These are phyloP conservation scores for Zymoseptoria crescenta DNA, from an alignment of 2,329 filamentous ascomycete genomes.

Conservation along the genomic window DNA sequence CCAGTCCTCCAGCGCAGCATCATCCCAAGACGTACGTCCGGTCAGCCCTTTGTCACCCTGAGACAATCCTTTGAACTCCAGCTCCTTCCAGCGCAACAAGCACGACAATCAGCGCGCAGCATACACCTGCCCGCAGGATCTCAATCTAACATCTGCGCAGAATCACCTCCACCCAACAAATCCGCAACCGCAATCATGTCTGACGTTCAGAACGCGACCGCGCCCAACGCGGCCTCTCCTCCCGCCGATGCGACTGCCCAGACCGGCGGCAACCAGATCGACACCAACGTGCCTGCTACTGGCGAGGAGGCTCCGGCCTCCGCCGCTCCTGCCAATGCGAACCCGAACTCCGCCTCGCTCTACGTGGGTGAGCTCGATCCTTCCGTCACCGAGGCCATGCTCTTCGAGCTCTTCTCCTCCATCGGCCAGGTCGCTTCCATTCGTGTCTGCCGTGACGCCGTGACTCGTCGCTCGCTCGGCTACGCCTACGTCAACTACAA, in stretches of 20 bases:
- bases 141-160: constrained; percentile 7
- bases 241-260: constrained; percentile 57
- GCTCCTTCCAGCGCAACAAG: constrained; percentile 4
- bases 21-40: constrained; percentile 8
- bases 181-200: constrained; percentile 26
- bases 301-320: constrained; percentile 63
- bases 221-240: constrained; percentile 58
- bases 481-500: constrained; percentile 99
- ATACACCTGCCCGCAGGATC: constrained; percentile 1
- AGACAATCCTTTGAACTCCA: constrained; percentile 3
- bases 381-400: constrained; percentile 98
- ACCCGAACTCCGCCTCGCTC: constrained; percentile 92
- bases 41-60: constrained; percentile 3
- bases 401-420: constrained; percentile 99
- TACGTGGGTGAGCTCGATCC: constrained; percentile 98
- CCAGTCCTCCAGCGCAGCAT: neutral
- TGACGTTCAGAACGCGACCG: constrained; percentile 40
- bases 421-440: constrained; percentile 98
- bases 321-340: constrained; percentile 51
- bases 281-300: constrained; percentile 63
- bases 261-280: constrained; percentile 51
- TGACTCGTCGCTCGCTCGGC: constrained; percentile 95
- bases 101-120: constrained; percentile 5
- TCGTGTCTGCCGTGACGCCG: constrained; percentile 97
- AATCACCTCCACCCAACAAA: constrained; percentile 3